phyloP scores from a whole-genome alignment of 2,329 filamentous ascomycete species.

The Chaetomium sp. region DNA sequence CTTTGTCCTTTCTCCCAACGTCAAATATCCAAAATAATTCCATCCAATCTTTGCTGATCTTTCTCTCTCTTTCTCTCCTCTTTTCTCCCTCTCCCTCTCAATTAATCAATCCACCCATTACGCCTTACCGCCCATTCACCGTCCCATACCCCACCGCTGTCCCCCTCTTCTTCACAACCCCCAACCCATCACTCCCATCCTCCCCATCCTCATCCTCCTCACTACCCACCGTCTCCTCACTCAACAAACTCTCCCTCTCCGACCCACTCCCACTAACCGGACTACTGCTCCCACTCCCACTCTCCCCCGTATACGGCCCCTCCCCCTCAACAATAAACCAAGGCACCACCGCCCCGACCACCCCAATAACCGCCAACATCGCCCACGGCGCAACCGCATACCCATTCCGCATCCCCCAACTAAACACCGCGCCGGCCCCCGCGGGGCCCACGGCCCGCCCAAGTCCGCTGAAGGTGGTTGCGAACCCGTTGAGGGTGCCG shows the following conservation, averaged over 20 bases:
- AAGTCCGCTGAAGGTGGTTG: constrained; percentile 73
- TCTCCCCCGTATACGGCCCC: constrained; percentile 42
- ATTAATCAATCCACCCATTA: background rate
- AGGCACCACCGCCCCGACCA: constrained; percentile 62
- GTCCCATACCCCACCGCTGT: constrained; percentile 3
- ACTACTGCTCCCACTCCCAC: constrained; percentile 22
- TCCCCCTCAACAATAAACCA: constrained; percentile 70
- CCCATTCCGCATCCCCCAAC: constrained; percentile 65
- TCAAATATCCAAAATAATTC: background rate
- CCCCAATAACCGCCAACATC: constrained; percentile 58
- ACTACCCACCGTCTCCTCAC: constrained; percentile 14
- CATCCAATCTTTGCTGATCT: background rate
- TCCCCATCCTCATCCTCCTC: constrained; percentile 4
- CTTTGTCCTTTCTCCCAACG: background rate
- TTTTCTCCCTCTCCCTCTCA: background rate
- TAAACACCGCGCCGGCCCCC: constrained; percentile 64
- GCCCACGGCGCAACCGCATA: constrained; percentile 80
- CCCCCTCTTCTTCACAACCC: background rate
- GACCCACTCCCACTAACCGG: background rate
- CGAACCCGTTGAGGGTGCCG: constrained; percentile 85
- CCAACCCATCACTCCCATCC: constrained; percentile 3
- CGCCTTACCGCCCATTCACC: background rate
- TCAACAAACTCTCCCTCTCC: constrained; percentile 14
- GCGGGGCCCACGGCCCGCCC: constrained; percentile 77
- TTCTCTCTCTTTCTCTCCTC: background rate